phyloP scores from a whole-genome alignment of 2,329 filamentous ascomycete species.

The Zopfia rhizophila region DNA sequence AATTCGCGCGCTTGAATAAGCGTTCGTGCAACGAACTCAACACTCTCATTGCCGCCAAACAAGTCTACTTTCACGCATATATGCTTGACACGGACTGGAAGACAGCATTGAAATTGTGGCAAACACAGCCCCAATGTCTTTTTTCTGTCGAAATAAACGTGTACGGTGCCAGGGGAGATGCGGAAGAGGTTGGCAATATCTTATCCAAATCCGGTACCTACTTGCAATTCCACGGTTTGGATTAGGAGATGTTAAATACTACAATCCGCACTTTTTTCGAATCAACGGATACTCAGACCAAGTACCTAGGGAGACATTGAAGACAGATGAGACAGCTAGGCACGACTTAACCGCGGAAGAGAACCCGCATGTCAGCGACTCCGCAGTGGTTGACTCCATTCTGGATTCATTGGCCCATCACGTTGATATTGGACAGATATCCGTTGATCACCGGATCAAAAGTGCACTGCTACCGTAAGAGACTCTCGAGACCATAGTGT shows the following conservation, averaged over 20 bases:
- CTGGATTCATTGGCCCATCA: conserved; percentile 14
- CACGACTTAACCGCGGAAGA: no score
- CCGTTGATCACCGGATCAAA: conserved; percentile 9
- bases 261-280: conserved; percentile 8
- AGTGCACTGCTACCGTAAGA: conserved; percentile 3
- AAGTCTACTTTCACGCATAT: neutral
- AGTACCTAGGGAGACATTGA: neutral
- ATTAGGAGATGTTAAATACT: neutral
- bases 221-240: conserved; percentile 4
- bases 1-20: conserved; percentile 10
- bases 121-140: neutral
- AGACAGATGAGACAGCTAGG: no score
- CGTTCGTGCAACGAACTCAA: neutral
- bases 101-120: no score
- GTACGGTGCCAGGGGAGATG: neutral
- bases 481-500: neutral
- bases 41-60: neutral
- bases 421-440: conserved; percentile 4
- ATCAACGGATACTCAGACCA: conserved; percentile 4
- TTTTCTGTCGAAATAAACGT: conserved; percentile 4
- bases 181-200: conserved; percentile 2
- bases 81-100: neutral
- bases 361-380: no score
- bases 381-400: conserved; percentile 8
- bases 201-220: neutral